Percentiles rank a stretch among this genome's conserved stretches.
Conservation (phyloP, 2,329 filamentous ascomycete species). For the Teratosphaeria zuluensis region DNA sequence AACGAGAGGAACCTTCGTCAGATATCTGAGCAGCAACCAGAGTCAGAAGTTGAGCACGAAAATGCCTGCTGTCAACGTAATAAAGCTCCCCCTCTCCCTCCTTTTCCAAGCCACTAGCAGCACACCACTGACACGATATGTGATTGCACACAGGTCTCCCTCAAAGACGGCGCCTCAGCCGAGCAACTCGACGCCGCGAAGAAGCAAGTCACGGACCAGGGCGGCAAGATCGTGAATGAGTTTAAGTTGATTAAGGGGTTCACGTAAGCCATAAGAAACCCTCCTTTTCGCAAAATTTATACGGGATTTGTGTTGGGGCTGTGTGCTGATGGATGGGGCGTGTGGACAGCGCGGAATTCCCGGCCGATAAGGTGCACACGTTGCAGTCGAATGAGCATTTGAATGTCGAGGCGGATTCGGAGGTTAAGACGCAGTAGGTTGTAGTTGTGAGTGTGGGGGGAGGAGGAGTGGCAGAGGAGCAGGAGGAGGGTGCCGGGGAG, state of each 20-base stretch:
- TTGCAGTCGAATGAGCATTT: slow-evolving; percentile 63
- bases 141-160: slow-evolving; percentile 55
- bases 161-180: slow-evolving; percentile 59
- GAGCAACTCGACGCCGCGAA: slow-evolving; percentile 66
- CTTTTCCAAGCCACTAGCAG: no score
- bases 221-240: slow-evolving; percentile 75
- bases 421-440: slow-evolving; percentile 58
- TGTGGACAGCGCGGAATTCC: slow-evolving; percentile 57
- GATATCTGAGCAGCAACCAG: no score
- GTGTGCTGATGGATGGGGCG: not conserved
- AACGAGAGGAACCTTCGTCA: no score
- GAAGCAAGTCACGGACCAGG: slow-evolving; percentile 61
- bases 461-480: no score
- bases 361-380: slow-evolving; percentile 54
- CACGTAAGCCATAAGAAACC: no score
- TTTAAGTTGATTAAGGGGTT: slow-evolving; percentile 87
- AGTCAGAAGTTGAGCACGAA: not conserved
- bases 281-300: no score
- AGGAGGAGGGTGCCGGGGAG: no score
- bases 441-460: no score
- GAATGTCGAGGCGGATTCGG: slow-evolving; percentile 66
- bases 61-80: slow-evolving; percentile 25
- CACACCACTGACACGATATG: not conserved
- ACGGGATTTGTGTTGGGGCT: no score
- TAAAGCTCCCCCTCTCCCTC: no score